Evolutionary conservation across 2,329 filamentous ascomycete species (phyloP).

Genomic region (Talaromyces marneffei): DNA sequence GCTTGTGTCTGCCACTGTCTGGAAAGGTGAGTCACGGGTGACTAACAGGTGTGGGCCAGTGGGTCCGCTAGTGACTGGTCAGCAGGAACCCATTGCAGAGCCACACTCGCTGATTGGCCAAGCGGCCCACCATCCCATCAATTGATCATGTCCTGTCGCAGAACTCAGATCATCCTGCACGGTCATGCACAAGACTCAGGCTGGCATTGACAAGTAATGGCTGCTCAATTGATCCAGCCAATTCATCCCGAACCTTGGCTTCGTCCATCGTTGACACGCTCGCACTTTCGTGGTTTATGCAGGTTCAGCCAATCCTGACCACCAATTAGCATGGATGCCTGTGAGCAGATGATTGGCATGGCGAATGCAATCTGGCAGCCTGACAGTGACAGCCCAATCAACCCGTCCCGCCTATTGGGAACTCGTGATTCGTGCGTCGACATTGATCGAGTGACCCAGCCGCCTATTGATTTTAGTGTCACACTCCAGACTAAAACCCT

Average conservation of each 20-base stretch:
- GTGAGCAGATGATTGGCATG: not conserved
- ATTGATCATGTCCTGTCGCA: not conserved
- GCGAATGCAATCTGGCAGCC: constrained; percentile 8
- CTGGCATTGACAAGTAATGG: constrained; percentile 1
- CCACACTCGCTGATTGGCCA: not conserved
- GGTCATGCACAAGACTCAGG: constrained; percentile 1
- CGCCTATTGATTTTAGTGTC: constrained; percentile 1
- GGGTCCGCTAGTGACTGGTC: constrained; percentile 6
- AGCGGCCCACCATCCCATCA: not conserved
- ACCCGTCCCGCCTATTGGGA: not conserved
- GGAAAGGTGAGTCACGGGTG: constrained; percentile 4
- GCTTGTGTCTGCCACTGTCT: no score
- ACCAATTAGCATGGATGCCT: constrained; percentile 4
- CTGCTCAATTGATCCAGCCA: not conserved
- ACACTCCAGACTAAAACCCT: not conserved
- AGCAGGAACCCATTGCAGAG: constrained; percentile 10
- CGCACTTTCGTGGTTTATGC: not conserved
- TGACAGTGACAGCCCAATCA: constrained; percentile 10
- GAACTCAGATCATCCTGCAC: constrained; percentile 8
- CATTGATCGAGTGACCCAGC: constrained; percentile 5
- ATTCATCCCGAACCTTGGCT: not conserved
- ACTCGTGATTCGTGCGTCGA: not conserved
- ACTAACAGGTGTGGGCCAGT: not conserved
- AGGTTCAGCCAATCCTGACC: not conserved
- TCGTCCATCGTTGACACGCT: not conserved